Percentiles rank a stretch among this genome's conserved stretches.
Evolutionary conservation across 2,329 filamentous ascomycete genomes (phyloP).

Genomic region (Diaporthe batatas): DNA sequence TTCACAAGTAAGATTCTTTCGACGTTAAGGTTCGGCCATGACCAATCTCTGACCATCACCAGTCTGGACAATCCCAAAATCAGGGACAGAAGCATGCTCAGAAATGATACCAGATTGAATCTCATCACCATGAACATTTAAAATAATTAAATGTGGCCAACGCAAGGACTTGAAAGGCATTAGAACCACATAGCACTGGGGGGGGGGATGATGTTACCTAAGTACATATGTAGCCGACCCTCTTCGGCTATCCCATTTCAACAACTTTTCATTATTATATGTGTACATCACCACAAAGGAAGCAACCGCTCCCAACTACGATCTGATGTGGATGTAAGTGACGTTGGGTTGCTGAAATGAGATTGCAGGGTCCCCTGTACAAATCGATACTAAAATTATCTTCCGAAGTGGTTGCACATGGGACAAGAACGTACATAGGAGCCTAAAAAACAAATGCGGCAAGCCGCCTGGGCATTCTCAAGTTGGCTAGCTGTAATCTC

Average conservation of each 20-base stretch:
- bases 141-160: background rate
- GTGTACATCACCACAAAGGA: background rate
- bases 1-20: background rate
- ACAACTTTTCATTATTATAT: background rate
- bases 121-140: too few relatives aligned
- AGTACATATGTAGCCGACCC: background rate
- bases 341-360: background rate
- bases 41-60: background rate
- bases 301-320: background rate
- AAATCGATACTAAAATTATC: slow-evolving; percentile 8
- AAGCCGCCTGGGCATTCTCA: slow-evolving; percentile 15
- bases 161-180: background rate
- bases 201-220: background rate
- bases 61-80: background rate
- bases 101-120: background rate
- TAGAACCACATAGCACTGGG: too few relatives aligned
- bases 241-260: background rate
- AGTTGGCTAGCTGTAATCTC: slow-evolving; percentile 1
- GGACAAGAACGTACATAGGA: background rate
- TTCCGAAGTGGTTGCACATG: slow-evolving; percentile 7
- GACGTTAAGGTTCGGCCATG: background rate
- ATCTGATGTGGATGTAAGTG: background rate
- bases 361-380: too few relatives aligned
- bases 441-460: background rate
- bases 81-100: background rate